These are phyloP conservation scores for Triangularia setosa DNA, from an alignment of 2,329 filamentous ascomycete genomes.

Conservation along the genomic window DNA sequence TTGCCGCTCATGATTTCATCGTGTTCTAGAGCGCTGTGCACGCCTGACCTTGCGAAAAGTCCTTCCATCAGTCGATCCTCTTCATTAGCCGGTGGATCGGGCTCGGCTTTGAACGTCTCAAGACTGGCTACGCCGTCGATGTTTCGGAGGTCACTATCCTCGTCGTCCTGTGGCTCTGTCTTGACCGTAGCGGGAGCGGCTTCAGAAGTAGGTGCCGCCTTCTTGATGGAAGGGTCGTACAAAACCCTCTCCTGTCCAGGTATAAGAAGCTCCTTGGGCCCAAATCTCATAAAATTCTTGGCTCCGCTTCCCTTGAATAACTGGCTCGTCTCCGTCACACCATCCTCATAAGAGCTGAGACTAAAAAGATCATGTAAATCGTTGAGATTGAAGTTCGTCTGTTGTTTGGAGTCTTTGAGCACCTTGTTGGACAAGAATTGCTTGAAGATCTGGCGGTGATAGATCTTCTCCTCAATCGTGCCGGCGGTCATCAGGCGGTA, in stretches of 20 bases:
- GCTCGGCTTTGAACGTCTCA: conserved; percentile 58
- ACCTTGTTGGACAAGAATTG: conserved; percentile 98
- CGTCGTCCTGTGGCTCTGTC: conserved; percentile 11
- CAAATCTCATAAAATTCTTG: conserved; percentile 45
- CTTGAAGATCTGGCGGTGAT: conserved; percentile 97
- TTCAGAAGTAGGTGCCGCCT: not conserved
- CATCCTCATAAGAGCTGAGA: conserved; percentile 62
- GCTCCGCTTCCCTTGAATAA: conserved; percentile 88
- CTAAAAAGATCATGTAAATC: conserved; percentile 92
- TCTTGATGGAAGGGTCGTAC: conserved; percentile 4
- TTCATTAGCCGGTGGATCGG: conserved; percentile 43
- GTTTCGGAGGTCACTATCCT: conserved; percentile 29
- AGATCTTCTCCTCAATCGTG: conserved; percentile 99
- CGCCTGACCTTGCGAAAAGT: conserved; percentile 79
- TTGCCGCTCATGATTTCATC: conserved; percentile 83
- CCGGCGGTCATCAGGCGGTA: conserved; percentile 97
- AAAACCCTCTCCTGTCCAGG: conserved; percentile 26
- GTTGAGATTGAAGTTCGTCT: conserved; percentile 82
- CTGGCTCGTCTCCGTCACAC: conserved; percentile 75
- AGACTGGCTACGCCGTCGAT: conserved; percentile 57
- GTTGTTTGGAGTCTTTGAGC: conserved; percentile 87
- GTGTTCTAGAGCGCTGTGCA: conserved; percentile 90
- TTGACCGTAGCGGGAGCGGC: conserved; percentile 11
- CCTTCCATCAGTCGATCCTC: conserved; percentile 81
- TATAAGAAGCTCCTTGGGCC: conserved; percentile 27